Base-by-base conservation (phyloP, 2,329 filamentous ascomycete genomes). In the Colletotrichum truncatum region DNA sequence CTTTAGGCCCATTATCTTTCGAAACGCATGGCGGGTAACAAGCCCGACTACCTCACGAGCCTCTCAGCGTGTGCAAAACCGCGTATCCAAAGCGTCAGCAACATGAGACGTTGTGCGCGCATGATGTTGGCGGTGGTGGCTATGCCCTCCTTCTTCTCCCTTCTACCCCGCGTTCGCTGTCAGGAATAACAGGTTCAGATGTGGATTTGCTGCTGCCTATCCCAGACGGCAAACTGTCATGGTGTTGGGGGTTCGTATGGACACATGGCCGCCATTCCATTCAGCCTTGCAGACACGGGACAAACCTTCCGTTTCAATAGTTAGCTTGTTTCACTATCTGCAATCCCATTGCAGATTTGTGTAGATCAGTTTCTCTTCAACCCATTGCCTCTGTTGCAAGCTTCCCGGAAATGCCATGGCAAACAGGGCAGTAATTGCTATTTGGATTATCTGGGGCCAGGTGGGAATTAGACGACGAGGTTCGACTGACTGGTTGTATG, bases 301-400 rank as follows among this genome's bases (percentile, higher is more conserved):
- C 12, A 43, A 54, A 43, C 34, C 48, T 26, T 55, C 49, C 48
- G 56, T 62, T 49, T 62, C 48, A 55, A 34, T 32, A 21, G 12
- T 55, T 62, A 62, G 56, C 26, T 32, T 62, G 56, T 65, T 65
- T 65, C 49, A 62, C 16, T 38, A 48, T n/a, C 48, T 65, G 56
- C 48, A 65, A 34, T 26, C 30, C 16, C 54, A 30, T 46, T 41
- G 41, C 25, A 36, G 52, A 36, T 34, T 34, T n/a, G 26, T 16
- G 57, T 34, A 43, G n/a, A 62, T 49, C 41, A 23, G 28, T 34
- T 46, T 41, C n/a, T 39, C 32, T 61, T 26, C 14, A 9, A 25
- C 16, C 34, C 48, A 54, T 45, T 34, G 51, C 45, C 23, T n/a
- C n/a, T 46, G 32, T 32, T 52, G 16, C 16, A 11, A 34, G 23